Evolutionary conservation across 2,329 filamentous ascomycete genomes (phyloP).

Genomic region (Gnomoniopsis smithogilvyi): DNA sequence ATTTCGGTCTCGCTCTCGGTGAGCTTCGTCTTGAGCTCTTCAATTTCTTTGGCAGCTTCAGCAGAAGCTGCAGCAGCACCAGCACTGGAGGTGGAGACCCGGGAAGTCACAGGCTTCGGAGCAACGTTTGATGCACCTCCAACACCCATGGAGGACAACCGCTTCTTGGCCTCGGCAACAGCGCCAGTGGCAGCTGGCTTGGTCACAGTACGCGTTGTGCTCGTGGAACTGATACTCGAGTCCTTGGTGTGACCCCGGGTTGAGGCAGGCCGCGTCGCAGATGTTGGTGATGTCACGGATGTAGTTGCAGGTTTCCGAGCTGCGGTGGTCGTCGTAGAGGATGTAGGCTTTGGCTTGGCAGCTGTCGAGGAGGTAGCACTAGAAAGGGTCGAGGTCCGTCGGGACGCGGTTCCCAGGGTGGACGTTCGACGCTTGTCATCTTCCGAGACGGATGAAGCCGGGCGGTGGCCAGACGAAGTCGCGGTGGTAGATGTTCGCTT

Average conservation of each 20-base stretch:
- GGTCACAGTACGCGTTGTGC: constrained; percentile 28
- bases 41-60: constrained; percentile 51
- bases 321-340: constrained; percentile 28
- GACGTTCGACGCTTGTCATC: constrained; percentile 33
- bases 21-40: constrained; percentile 59
- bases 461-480: constrained; percentile 27
- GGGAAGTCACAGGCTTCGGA: constrained; percentile 39
- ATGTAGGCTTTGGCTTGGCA: constrained; percentile 21
- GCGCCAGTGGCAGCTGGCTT: constrained; percentile 33
- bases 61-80: constrained; percentile 36
- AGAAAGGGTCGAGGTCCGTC: constrained; percentile 31
- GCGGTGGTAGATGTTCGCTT: constrained; percentile 30
- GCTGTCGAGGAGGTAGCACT: constrained; percentile 23
- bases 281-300: constrained; percentile 31
- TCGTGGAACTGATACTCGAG: constrained; percentile 17
- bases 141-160: constrained; percentile 48
- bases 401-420: constrained; percentile 21
- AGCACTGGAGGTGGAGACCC: constrained; percentile 26
- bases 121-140: constrained; percentile 33
- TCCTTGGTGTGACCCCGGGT: constrained; percentile 30
- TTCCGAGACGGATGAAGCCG: constrained; percentile 33
- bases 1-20: constrained; percentile 56
- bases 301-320: constrained; percentile 33
- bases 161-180: constrained; percentile 52
- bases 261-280: constrained; percentile 26